Percentiles rank a stretch among this genome's conserved stretches.
These are phyloP conservation scores for Daldinia sp. DNA, from an alignment of 2,329 filamentous ascomycete species.

Conservation along the genomic window DNA sequence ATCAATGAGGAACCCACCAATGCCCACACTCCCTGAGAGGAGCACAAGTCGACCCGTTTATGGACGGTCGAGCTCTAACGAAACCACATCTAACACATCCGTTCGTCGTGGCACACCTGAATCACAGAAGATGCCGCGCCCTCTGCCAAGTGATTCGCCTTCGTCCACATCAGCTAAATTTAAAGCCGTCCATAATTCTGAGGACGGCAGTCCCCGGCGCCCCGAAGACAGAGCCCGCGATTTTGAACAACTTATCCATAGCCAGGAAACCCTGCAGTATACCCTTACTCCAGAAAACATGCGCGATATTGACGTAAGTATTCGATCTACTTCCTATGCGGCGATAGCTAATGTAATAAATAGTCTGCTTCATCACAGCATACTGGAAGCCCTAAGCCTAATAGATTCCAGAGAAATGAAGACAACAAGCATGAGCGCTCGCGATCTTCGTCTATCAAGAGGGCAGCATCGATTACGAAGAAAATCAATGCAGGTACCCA, in stretches of 20 bases:
- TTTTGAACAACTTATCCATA: constrained; percentile 84
- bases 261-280: constrained; percentile 84
- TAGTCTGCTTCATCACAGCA: constrained; percentile 58
- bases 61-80: constrained; percentile 34
- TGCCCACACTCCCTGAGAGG: constrained; percentile 51
- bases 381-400: constrained; percentile 56
- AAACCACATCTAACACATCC: constrained; percentile 25
- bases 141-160: constrained; percentile 63
- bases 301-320: constrained; percentile 78
- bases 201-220: constrained; percentile 64
- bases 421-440: constrained; percentile 58
- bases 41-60: constrained; percentile 47
- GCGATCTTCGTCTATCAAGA: constrained; percentile 59
- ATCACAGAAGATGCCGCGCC: constrained; percentile 51
- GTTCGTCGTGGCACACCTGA: constrained; percentile 46
- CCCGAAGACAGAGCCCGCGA: constrained; percentile 73
- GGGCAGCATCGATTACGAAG: constrained; percentile 58
- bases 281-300: constrained; percentile 84
- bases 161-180: constrained; percentile 63
- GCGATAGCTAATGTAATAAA: constrained; percentile 44
- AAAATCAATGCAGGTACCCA: constrained; percentile 56
- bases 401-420: constrained; percentile 61
- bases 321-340: constrained; percentile 1
- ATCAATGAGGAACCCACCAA: constrained; percentile 43
- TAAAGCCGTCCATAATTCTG: constrained; percentile 67